Percentiles rank a stretch among this genome's conserved stretches.
Evolutionary conservation across 305 asterid species (phyloP).

Genomic region (Rubia tinctorum): DNA sequence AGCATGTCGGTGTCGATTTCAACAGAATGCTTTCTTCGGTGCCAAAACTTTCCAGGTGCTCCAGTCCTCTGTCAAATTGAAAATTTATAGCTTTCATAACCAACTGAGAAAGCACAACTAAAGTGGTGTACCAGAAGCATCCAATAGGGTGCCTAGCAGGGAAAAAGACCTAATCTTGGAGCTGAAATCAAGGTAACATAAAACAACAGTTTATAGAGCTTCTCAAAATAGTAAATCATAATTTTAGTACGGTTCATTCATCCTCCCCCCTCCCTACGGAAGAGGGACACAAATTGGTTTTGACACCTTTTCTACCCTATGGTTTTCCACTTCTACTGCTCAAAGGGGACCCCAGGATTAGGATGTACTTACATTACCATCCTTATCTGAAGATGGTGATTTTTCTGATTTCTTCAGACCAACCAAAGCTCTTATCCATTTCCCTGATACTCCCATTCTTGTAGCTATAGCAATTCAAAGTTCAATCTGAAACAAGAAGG

Average conservation of each 20-base stretch:
- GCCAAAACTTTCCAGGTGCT: constrained; percentile 60
- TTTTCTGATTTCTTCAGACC: constrained; percentile 71
- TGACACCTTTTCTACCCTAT: not conserved
- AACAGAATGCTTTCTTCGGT: constrained; percentile 74
- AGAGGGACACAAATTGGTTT: not conserved
- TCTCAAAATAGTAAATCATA: not conserved
- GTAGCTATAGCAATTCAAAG: constrained; percentile 19
- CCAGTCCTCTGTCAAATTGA: constrained; percentile 47
- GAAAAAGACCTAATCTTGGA: not conserved
- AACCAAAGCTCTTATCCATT: constrained; percentile 79
- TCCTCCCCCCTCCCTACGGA: too few relatives aligned
- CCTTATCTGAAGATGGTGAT: constrained; percentile 49
- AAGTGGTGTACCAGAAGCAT: not conserved
- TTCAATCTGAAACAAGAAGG: constrained; percentile 43
- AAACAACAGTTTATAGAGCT: not conserved
- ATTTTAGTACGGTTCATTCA: not conserved
- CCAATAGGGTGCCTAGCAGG: not conserved
- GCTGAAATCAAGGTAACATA: not conserved
- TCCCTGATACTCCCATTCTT: constrained; percentile 78
- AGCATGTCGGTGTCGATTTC: constrained; percentile 55
- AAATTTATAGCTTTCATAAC: not conserved
- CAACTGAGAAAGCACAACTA: constrained; percentile 10
- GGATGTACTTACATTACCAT: constrained; percentile 53
- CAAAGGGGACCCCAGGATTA: not conserved
- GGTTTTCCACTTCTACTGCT: constrained; percentile 1